Percentiles rank a stretch among this genome's conserved stretches.
Conservation (phyloP, 2,329 filamentous ascomycete species). For the Juglanconis juglandina region DNA sequence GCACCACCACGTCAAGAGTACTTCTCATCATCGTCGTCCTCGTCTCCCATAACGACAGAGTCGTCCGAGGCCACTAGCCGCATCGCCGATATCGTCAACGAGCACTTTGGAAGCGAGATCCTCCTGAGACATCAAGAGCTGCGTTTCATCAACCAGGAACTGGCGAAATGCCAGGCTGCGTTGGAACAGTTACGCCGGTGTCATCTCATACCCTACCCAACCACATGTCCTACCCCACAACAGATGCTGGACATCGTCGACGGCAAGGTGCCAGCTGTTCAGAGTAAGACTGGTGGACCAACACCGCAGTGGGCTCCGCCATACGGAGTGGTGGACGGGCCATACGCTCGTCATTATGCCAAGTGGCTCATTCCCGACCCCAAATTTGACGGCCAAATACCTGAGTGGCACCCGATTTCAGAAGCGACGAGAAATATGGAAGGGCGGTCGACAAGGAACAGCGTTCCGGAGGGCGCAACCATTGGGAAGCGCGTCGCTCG, state of each 20-base stretch:
- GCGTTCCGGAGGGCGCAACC: slow-evolving; percentile 53
- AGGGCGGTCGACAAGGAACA: slow-evolving; percentile 77
- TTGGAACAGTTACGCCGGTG: slow-evolving; percentile 92
- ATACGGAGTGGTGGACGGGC: slow-evolving; percentile 87
- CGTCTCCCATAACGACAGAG: slow-evolving; percentile 50
- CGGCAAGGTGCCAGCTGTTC: slow-evolving; percentile 70
- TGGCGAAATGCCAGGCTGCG: slow-evolving; percentile 91
- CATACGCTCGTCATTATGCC: slow-evolving; percentile 90
- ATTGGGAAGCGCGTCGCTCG: slow-evolving; percentile 50
- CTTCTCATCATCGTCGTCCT: slow-evolving; percentile 19
- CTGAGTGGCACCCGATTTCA: slow-evolving; percentile 41
- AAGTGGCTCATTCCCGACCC: slow-evolving; percentile 92
- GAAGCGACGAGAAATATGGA: slow-evolving; percentile 51
- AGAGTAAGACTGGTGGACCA: slow-evolving; percentile 57
- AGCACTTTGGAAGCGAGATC: slow-evolving; percentile 88
- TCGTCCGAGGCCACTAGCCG: slow-evolving; percentile 28
- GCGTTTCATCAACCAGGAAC: slow-evolving; percentile 89
- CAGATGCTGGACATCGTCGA: slow-evolving; percentile 68
- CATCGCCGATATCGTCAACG: slow-evolving; percentile 54
- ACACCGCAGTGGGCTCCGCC: slow-evolving; percentile 77
- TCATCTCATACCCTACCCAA: slow-evolving; percentile 85
- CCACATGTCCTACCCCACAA: slow-evolving; percentile 61
- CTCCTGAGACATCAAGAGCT: slow-evolving; percentile 92
- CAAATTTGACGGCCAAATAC: slow-evolving; percentile 70
- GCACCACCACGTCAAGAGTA: slow-evolving; percentile 20